Evolutionary conservation across 148 eudicot genomes (phyloP).

Genomic region (Salicornia ramosissima): DNA sequence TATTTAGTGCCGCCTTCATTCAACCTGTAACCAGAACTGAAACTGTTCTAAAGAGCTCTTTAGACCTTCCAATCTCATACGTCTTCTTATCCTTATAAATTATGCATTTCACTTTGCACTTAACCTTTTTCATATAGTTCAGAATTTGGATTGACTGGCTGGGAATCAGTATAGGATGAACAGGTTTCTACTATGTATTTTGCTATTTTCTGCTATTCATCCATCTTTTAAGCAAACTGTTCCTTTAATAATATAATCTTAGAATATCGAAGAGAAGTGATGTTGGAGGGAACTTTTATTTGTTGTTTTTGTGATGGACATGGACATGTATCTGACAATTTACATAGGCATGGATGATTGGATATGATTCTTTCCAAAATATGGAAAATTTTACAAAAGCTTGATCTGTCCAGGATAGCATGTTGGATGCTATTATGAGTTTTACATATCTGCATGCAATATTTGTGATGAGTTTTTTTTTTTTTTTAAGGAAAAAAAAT

Average conservation of each 20-base stretch:
- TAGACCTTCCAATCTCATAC: background rate
- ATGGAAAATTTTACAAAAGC: background rate
- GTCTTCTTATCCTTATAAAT: background rate
- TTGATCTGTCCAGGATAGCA: background rate
- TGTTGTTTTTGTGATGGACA: background rate
- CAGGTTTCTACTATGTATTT: no score
- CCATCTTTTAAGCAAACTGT: background rate
- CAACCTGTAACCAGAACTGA: background rate
- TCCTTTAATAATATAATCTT: background rate
- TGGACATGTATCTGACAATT: background rate
- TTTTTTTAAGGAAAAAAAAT: slow-evolving; percentile 53
- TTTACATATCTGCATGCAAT: background rate
- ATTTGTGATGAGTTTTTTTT: background rate
- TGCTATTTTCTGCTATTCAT: background rate
- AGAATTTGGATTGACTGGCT: background rate
- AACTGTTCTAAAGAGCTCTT: background rate
- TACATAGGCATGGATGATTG: background rate
- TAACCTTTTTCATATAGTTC: no score
- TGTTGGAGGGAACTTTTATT: background rate
- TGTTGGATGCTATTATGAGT: background rate
- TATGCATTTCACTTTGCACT: background rate
- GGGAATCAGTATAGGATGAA: background rate
- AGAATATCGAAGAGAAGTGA: background rate
- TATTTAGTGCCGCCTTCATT: background rate
- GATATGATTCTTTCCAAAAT: background rate